Conservation (phyloP, 1,139 yeast species). For the Sugiyamaella pinicola region DNA sequence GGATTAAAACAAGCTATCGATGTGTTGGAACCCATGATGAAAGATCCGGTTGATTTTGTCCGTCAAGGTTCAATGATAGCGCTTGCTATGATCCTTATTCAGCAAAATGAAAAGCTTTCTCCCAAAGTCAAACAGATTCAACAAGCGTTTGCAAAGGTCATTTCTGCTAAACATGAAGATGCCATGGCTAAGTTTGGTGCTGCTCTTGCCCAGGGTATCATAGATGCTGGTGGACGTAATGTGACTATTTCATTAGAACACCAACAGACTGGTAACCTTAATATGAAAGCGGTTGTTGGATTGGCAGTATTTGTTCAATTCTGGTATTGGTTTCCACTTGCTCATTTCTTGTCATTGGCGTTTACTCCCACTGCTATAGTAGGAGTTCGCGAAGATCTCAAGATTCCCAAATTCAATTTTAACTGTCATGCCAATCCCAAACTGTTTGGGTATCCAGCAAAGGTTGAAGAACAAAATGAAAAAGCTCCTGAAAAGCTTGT, state of each 20-base stretch:
- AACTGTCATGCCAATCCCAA: constrained; percentile 81
- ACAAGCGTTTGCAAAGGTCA: constrained; percentile 71
- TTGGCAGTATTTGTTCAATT: constrained; percentile 86
- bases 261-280: constrained; percentile 85
- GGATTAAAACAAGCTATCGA: constrained; percentile 87
- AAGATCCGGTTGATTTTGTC: constrained; percentile 95
- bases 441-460: constrained; percentile 87
- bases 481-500: constrained; percentile 88
- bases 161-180: constrained; percentile 89
- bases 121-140: constrained; percentile 81
- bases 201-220: constrained; percentile 93
- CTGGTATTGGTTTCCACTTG: constrained; percentile 99
- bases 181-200: constrained; percentile 98
- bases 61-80: constrained; percentile 98
- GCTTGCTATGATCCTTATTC: constrained; percentile 86
- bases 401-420: constrained; percentile 81
- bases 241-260: constrained; percentile 93
- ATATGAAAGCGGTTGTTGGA: constrained; percentile 90
- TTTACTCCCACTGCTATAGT: constrained; percentile 90
- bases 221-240: constrained; percentile 98
- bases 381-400: constrained; percentile 83
- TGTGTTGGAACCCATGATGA: constrained; percentile 86
- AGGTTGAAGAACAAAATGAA: constrained; percentile 74
- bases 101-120: constrained; percentile 83
- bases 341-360: constrained; percentile 89